phyloP scores from a whole-genome alignment of 768 basidiomycete genomes.

The Lactifluus rugatus region DNA sequence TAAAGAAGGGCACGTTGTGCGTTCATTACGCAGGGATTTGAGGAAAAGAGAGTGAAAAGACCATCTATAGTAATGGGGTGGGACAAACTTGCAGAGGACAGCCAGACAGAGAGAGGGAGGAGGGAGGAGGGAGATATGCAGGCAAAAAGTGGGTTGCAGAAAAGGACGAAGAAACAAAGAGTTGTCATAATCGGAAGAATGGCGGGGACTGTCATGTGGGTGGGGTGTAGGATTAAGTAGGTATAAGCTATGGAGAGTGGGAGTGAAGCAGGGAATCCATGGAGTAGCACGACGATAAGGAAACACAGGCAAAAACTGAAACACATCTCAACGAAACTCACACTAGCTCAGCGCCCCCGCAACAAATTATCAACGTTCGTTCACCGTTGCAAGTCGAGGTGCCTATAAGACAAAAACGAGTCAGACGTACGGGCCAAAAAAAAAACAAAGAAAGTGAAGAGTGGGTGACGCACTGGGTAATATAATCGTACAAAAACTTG shows the following conservation, averaged over 20 bases:
- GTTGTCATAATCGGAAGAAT: too few species aligned
- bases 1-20: too few species aligned
- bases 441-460: conserved; percentile 14
- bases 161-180: too few species aligned
- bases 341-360: neutral
- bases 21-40: too few species aligned
- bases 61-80: neutral
- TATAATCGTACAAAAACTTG: conserved; percentile 81
- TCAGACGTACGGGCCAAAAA: conserved; percentile 4
- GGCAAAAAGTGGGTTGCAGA: neutral
- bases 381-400: conserved; percentile 8
- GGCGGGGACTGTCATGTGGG: too few species aligned
- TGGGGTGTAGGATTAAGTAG: too few species aligned
- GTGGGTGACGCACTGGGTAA: conserved; percentile 60
- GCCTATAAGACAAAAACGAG: neutral
- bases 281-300: too few species aligned
- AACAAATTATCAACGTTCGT: neutral
- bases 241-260: too few species aligned
- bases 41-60: too few species aligned
- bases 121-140: neutral
- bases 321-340: neutral
- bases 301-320: neutral
- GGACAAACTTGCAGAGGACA: neutral
- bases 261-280: too few species aligned
- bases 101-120: neutral